Conservation (phyloP, 371 early-diverging fungal species). For the Smittium culicis region DNA sequence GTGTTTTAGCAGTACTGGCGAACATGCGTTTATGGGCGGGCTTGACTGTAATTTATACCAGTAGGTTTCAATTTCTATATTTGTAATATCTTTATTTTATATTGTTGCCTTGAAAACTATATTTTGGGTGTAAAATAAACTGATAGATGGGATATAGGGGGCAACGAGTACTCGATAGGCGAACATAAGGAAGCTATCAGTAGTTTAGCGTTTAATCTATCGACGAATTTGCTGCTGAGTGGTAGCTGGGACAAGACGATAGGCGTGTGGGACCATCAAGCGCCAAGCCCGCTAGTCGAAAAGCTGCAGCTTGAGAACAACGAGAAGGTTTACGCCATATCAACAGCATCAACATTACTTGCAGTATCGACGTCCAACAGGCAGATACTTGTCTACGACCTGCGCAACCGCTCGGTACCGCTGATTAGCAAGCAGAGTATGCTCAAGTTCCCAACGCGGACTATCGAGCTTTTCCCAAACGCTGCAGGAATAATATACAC, state of each 20-base stretch:
- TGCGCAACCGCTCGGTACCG: constrained; percentile 58
- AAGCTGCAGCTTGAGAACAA: constrained; percentile 22
- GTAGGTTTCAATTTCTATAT: constrained; percentile 28
- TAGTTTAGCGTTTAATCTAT: constrained; percentile 42
- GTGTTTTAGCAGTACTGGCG: constrained; percentile 42
- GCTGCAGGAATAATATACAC: constrained; percentile 68
- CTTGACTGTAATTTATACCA: constrained; percentile 44
- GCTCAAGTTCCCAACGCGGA: constrained; percentile 68
- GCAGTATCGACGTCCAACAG: constrained; percentile 74
- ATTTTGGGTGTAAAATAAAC: too few species aligned
- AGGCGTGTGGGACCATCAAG: constrained; percentile 59
- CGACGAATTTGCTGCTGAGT: constrained; percentile 41
- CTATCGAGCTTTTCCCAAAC: constrained; percentile 65
- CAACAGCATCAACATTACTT: constrained; percentile 46
- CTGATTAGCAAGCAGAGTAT: constrained; percentile 60
- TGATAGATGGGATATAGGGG: constrained; percentile 5
- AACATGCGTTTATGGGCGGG: constrained; percentile 49
- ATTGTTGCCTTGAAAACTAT: too few species aligned
- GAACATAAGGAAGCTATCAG: constrained; percentile 45
- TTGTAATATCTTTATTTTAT: too few species aligned
- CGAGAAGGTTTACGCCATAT: constrained; percentile 69
- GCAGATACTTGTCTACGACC: constrained; percentile 64
- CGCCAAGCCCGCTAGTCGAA: constrained; percentile 11
- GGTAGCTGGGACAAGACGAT: constrained; percentile 87
- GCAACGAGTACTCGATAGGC: constrained; percentile 26